Evolutionary conservation across 306 rosid genomes (phyloP), one percentile per base, ranked within the genome.

Genomic region (Herpetospermum pedunculosum): DNA sequence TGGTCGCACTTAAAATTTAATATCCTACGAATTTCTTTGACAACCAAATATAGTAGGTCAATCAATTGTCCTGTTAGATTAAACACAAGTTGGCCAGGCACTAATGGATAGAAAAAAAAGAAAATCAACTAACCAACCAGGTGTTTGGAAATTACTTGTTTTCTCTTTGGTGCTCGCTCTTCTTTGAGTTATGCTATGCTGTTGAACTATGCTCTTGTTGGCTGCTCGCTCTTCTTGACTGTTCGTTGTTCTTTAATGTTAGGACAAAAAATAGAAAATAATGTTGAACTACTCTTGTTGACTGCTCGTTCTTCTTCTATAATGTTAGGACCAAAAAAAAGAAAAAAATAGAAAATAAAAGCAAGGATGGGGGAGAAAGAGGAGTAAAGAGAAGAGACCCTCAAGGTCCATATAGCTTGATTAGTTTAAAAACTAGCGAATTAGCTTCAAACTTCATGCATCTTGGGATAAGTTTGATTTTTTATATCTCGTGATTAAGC

Each of bases 401-500:
- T 65, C 72, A 0, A 35, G 46, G 30, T 40, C 52, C 52, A 43
- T 19, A 6, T 40, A 4, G 49, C 2, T 40, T 13, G 52, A 38
- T 67, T 67, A 67, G 48, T 68, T 41, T 68, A 2, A 23, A 78
- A 65, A 54, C 32, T 43, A 68, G 49, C 52, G 49, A 70, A 28
- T 80, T 53, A 59, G 73, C 57, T 77, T 69, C 77, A 43, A 30
- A 43, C 46, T 77, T 64, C 59, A 29, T 72, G 78, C 73, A 68
- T 18, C 47, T n/a, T 63, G 25, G 41, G 53, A 25, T 25, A 6
- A 44, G 50, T 47, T 46, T 14, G 58, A 57, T 73, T 52, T 75
- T 75, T 6, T 37, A 47, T 40, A 58, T 12, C 40, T 62, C 2
- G 32, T 13, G 70, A 19, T 64, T 47, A 54, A 8, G 68, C 13